phyloP scores from a whole-genome alignment of 768 basidiomycete genomes.

The Austroboletus festivus region DNA sequence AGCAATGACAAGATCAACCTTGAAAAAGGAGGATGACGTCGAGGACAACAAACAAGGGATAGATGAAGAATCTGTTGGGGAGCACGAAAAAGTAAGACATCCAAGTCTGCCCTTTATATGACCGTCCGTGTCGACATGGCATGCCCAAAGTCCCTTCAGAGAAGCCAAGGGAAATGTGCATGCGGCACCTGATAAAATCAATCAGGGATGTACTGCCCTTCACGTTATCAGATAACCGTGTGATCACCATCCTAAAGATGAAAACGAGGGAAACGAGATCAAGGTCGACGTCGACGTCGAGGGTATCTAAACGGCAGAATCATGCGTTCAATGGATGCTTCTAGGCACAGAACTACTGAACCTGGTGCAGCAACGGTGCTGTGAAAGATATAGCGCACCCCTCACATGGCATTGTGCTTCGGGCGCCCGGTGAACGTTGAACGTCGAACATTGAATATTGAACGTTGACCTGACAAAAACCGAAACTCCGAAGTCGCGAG shows the following conservation, averaged over 20 bases:
- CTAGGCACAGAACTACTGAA: background rate
- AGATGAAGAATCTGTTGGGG: too few species aligned
- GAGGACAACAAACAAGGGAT: background rate
- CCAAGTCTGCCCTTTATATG: background rate
- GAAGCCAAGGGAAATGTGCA: background rate
- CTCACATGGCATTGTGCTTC: too few species aligned
- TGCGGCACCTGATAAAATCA: background rate
- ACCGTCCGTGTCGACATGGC: background rate
- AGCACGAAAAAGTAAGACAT: background rate
- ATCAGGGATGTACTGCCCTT: background rate
- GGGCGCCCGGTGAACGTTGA: background rate
- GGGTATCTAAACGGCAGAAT: background rate
- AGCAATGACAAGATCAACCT: too few species aligned
- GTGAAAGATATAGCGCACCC: background rate
- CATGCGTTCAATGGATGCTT: background rate
- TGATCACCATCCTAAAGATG: background rate
- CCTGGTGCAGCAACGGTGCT: too few species aligned
- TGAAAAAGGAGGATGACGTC: background rate
- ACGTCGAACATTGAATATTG: too few species aligned
- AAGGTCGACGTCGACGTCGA: background rate
- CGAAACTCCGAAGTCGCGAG: too few species aligned
- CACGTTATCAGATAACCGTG: background rate
- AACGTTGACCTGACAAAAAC: too few species aligned
- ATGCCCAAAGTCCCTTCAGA: background rate
- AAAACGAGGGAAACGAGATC: background rate